phyloP scores from a whole-genome alignment of 768 basidiomycete species.

The Amanita polypyramis region DNA sequence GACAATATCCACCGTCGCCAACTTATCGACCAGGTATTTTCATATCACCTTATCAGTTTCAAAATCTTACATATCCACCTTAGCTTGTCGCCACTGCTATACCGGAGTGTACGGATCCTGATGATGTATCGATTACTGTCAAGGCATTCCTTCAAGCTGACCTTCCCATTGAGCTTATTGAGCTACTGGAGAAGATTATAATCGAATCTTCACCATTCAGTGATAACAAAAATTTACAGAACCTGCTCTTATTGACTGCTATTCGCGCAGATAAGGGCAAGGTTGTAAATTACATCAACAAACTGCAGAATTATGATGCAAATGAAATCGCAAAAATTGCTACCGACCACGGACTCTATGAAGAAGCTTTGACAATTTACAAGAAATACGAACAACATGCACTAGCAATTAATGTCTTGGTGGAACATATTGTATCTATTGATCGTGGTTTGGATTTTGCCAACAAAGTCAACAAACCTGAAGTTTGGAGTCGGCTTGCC shows the following conservation, averaged over 20 bases:
- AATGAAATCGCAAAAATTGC: constrained; percentile 95
- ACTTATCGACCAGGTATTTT: constrained; percentile 79
- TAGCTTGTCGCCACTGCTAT: constrained; percentile 91
- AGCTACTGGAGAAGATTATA: constrained; percentile 96
- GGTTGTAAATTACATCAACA: constrained; percentile 96
- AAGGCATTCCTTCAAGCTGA: constrained; percentile 97
- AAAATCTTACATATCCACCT: constrained; percentile 1
- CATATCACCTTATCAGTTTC: not conserved
- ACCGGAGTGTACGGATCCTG: constrained; percentile 94
- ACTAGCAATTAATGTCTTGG: constrained; percentile 93
- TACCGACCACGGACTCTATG: constrained; percentile 88
- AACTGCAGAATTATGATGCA: constrained; percentile 90
- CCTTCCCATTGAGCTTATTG: constrained; percentile 93
- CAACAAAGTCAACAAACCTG: constrained; percentile 90
- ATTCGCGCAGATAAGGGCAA: constrained; percentile 98
- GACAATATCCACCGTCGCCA: constrained; percentile 90
- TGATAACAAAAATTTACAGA: constrained; percentile 95
- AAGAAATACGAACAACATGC: constrained; percentile 95
- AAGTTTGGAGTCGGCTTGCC: constrained; percentile 96
- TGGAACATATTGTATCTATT: constrained; percentile 96
- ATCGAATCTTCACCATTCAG: constrained; percentile 96
- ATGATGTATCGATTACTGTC: constrained; percentile 97
- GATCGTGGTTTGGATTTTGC: constrained; percentile 96
- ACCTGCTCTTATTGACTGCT: constrained; percentile 87
- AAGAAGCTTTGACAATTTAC: constrained; percentile 95